Conservation (phyloP, 257 asterid species). For the Gynochthodes officinalis region DNA sequence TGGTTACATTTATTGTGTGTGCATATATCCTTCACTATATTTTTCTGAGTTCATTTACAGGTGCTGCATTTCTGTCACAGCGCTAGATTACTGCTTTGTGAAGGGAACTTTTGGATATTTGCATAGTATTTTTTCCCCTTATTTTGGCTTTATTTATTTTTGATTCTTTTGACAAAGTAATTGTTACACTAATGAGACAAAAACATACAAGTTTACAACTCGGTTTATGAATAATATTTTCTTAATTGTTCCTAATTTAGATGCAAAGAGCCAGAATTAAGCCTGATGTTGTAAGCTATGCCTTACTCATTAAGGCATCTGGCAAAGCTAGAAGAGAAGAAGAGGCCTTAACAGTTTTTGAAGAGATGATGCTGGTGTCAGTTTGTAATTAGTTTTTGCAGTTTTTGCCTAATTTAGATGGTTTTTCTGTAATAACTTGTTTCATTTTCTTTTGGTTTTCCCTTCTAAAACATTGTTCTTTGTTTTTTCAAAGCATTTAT, state of each 20-base stretch:
- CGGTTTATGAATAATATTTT: neutral
- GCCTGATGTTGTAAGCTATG: constrained; percentile 96
- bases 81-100: neutral
- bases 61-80: no score
- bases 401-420: neutral
- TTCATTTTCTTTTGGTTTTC: no score
- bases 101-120: neutral
- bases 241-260: constrained; percentile 31
- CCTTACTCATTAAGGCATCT: constrained; percentile 75
- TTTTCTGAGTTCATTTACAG: neutral
- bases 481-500: neutral
- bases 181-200: neutral
- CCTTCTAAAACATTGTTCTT: neutral
- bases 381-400: constrained; percentile 35
- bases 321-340: constrained; percentile 99
- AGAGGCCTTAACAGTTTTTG: constrained; percentile 95
- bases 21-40: neutral
- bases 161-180: neutral
- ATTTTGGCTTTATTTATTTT: neutral
- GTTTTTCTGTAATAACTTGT: neutral
- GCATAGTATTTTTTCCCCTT: neutral
- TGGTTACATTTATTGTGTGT: neutral
- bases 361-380: constrained; percentile 97
- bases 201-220: neutral
- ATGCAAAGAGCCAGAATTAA: constrained; percentile 75